Base-by-base conservation (phyloP, 2,329 filamentous ascomycete genomes). In the Cladophialophora carrionii region DNA sequence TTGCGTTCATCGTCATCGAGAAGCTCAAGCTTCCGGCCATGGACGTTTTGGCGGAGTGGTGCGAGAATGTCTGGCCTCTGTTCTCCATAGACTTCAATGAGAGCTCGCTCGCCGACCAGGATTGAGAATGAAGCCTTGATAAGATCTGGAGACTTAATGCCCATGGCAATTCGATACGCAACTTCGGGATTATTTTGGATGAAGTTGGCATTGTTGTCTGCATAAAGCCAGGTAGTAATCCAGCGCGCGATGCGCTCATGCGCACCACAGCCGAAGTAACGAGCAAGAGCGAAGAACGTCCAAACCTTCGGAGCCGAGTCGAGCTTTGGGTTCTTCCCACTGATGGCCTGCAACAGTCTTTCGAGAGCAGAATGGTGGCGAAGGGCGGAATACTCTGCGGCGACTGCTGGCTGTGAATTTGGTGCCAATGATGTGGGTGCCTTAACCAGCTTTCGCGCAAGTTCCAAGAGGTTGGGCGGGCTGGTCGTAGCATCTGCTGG, bases 251-350 rank as follows among this genome's bases (percentile, higher is more conserved):
- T 74, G 70, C 70, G 49, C 1, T 72, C 69, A 61, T 73, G 66
- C 5, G 69, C 68, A 9, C 73, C 72, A 29, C 76, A 73, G 22
- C 87, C 84, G 57, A 89, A 82, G 46, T 86, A 79, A 65, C 85
- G 84, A 7, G 86, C 84, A 8, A 90, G 74, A 2, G 83, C 84
- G 37, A 86, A 84, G n/a, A 90, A 80, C 0, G 88, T 90, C 82
- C 86, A 90, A 43, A 89, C 76, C 14, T 88, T 86, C 10, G 83
- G 80, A 0, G 88, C 88, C 0, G 88, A 90, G 74, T 90, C 84
- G 14, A 91, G 74, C 1, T 80, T 77, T 0, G 87, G 79, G 32
- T 81, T 77, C 2, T 82, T 78, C 2, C 83, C 83, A 67, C 85
- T 80, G 48, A 90, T 82, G 24, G 74, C 79, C 70, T 85, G 80